Evolutionary conservation across 352 stramenopile genomes (phyloP), one percentile per base, ranked within the genome.

Genomic region (Globisporangium nunn): DNA sequence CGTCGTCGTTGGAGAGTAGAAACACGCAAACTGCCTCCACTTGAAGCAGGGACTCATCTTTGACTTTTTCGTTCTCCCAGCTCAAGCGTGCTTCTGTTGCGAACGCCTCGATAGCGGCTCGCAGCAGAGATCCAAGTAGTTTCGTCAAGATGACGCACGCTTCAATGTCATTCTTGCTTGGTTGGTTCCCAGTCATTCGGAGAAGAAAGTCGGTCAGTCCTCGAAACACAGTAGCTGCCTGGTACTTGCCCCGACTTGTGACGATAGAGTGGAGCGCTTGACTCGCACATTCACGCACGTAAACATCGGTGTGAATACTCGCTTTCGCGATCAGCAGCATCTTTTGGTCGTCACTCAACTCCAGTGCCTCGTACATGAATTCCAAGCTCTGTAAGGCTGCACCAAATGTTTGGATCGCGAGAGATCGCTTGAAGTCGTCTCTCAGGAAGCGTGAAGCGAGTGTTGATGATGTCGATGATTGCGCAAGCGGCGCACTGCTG

Each of bases 121-220:
- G 56, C 15, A 90, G 43, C 3, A 87, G 45, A 0, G 65, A 75
- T 11, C 58, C 53, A 10, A 73, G 43, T 2, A 81, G 54, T 15
- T 65, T 46, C 10, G 78, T 64, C 8, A 85, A 52, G 5, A 77
- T 61, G 49, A 61, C 54, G 48, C 67, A 66, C 18, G 72, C 68
- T 2, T 78, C 61, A 17, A 71, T 59, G 39, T 81, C 72, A 3
- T 35, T 59, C 1, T 53, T 40, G 2, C 48, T 63, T 17, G 54
- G 52, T n/a, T 73, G 64, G 30, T 78, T 66, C 48, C 71, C 62
- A 0, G 74, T 70, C 50, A 84, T 70, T 10, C 72, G 69, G 28
- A 92, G 67, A 4, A 90, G 58, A 58, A 77, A 88, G 48, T 88
- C 75, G 6, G 76, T 85, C 15, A 92, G 45, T 1, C 66, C 74